Base-by-base conservation (phyloP, 345 rosid species). In the Ricinus communis region DNA sequence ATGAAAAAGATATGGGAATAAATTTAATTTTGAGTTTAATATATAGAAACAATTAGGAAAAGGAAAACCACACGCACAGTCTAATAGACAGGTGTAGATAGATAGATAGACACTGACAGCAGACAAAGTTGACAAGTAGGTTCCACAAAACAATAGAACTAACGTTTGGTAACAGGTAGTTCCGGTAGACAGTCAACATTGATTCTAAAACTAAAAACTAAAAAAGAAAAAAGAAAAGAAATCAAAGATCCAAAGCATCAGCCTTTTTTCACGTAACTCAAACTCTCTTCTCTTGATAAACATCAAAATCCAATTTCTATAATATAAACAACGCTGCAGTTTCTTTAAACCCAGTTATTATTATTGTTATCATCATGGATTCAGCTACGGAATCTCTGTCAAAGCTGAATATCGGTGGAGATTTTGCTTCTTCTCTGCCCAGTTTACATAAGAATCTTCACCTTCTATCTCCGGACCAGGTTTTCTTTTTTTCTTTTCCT, bases 381-480 rank as follows among this genome's bases (percentile, higher is more conserved):
- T 14, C 63, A 33, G 70, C 79, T 27, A 36, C 66, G 71, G 47
- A 70, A 50, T 28, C 68, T 38, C 75, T 83, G 63, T 76, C 87
- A n/a, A 65, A 71, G 22, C 84, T 81, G 66, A 71, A 56, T 56
- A 64, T 79, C 69, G 51, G 66, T 58, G 78, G 74, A 51, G 84
- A 72, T 67, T 67, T 84, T 68, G 85, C 87, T 71, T 76, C 85
- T 58, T 73, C 86, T 25, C 79, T 85, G n/a, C 89, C 94, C 36
- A 71, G 82, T 77, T 92, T 93, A 61, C 80, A 68, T 27, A 83
- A 76, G 41, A 93, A 90, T 77, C 85, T 91, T 53, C 65, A 36
- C 31, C 77, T 86, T 73, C 80, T 91, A 41, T 81, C 89, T 24
- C 82, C 86, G 13, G 84, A 89, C 25, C 87, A 89, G 88, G 97